Base-by-base conservation (phyloP, 2,329 filamentous ascomycete genomes). In the Byssoonygena ceratinophila region DNA sequence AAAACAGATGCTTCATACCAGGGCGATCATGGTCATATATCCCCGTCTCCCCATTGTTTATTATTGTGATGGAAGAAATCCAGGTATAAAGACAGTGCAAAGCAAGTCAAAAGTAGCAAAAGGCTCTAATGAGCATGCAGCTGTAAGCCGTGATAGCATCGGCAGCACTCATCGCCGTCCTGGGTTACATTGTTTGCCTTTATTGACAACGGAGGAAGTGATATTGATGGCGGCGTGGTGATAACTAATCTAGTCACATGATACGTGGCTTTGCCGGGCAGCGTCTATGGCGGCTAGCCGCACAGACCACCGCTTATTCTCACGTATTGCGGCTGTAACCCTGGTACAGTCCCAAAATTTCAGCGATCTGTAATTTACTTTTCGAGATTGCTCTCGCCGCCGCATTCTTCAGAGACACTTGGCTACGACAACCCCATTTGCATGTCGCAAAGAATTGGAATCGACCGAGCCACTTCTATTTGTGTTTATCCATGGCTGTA, bases 11-110 rank as follows among this genome's bases (percentile, higher is more conserved):
- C 20, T 37, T 12, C 69, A 63, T 71, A 73, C 71, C 70, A 74
- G 58, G 60, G 70, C 71, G 53, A 74, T 65, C 56, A 71, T 62
- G 54, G 68, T 70, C 59, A 72, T 60, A 60, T 71, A 72, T 56
- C 69, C 68, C 56, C 69, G 69, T 59, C 71, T 67, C 55, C 71
- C 71, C 71, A 74, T 72, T 44, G 57, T 55, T 27, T 12, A 39
- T 11, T 14, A 14, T n/a, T 12, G 2, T 18, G 4, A 12, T 12
- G 20, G 37, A 4, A n/a, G 6, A 40, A 22, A 40, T n/a, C 37
- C 4, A 2, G 18, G 5, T 40, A 1, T 2, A 40, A 40, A 36
- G 14, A n/a, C 32, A 36, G 27, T 5, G 27, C 27, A 31, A 31
- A 31, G 27, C 27, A 5, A 31, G 27, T 31, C 27, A 31, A 37